Conservation (phyloP, 148 eudicot species). For the Amaranthus cruentus region DNA sequence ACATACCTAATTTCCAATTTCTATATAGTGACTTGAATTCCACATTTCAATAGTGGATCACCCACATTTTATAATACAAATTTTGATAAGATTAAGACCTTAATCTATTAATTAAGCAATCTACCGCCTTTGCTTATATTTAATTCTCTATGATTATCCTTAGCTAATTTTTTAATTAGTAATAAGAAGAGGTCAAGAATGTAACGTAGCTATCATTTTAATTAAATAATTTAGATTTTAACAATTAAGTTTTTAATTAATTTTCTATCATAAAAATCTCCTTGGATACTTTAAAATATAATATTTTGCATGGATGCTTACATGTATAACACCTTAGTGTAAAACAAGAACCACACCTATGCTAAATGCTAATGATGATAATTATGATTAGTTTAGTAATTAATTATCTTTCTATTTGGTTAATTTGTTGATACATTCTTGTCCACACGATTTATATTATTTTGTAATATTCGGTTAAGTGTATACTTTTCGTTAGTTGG, state of each 20-base stretch:
- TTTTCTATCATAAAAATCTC: background rate
- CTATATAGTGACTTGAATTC: slow-evolving; percentile 25
- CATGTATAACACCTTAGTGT: slow-evolving; percentile 13
- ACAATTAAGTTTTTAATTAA: background rate
- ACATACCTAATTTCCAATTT: background rate
- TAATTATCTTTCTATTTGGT: slow-evolving; percentile 1
- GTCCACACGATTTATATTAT: slow-evolving; percentile 6
- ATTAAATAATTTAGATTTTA: background rate
- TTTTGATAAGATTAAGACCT: slow-evolving; percentile 25
- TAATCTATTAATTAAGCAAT: slow-evolving; percentile 21
- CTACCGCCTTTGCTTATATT: slow-evolving; percentile 11
- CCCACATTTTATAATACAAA: background rate
- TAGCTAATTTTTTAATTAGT: background rate
- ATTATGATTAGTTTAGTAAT: background rate
- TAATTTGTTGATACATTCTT: slow-evolving; percentile 19
- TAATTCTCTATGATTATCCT: slow-evolving; percentile 11
- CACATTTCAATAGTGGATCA: slow-evolving; percentile 24
- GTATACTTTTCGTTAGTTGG: slow-evolving; percentile 16
- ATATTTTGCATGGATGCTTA: slow-evolving; percentile 18
- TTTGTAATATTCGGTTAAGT: background rate
- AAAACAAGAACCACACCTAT: slow-evolving; percentile 13
- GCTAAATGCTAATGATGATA: background rate
- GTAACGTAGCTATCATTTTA: background rate
- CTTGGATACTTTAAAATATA: background rate
- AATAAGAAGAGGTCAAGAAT: background rate